phyloP scores from a whole-genome alignment of 1,284 basidiomycete species.

The Amylostereum chailletii region DNA sequence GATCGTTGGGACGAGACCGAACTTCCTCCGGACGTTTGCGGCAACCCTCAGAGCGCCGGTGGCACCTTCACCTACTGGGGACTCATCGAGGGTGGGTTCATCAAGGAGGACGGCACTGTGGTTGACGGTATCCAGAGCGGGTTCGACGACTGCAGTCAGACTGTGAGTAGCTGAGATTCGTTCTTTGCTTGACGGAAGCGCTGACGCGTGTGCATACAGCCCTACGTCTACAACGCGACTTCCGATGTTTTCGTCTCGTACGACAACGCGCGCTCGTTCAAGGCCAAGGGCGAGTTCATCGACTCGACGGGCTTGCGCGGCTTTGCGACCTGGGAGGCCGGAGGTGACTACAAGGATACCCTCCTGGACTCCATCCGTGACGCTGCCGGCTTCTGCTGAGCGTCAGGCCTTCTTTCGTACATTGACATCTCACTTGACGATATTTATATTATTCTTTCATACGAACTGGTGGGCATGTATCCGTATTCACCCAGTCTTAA shows the following conservation, averaged over 20 bases:
- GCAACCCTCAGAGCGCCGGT: conserved; percentile 30
- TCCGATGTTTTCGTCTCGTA: conserved; percentile 46
- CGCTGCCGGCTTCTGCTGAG: not conserved
- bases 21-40: conserved; percentile 42
- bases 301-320: conserved; percentile 31
- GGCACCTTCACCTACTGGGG: conserved; percentile 49
- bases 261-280: conserved; percentile 45
- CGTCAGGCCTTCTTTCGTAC: not conserved
- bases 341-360: conserved; percentile 39
- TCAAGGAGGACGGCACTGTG: conserved; percentile 38
- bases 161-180: conserved; percentile 29
- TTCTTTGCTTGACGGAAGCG: conserved; percentile 2
- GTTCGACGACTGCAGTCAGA: conserved; percentile 55
- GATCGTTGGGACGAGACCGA: conserved; percentile 40
- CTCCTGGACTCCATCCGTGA: conserved; percentile 34
- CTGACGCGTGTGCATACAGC: conserved; percentile 26
- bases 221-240: conserved; percentile 46
- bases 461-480: too few species aligned
- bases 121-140: conserved; percentile 33
- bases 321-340: conserved; percentile 47
- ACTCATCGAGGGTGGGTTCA: conserved; percentile 41
- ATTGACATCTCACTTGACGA: not conserved
- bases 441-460: too few species aligned
- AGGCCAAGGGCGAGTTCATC: conserved; percentile 40
- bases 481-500: too few species aligned